A percentile compares a stretch with the other conserved stretches of the same genome.
phyloP scores from a whole-genome alignment of 768 basidiomycete species.

The Aureoboletus auriporus region DNA sequence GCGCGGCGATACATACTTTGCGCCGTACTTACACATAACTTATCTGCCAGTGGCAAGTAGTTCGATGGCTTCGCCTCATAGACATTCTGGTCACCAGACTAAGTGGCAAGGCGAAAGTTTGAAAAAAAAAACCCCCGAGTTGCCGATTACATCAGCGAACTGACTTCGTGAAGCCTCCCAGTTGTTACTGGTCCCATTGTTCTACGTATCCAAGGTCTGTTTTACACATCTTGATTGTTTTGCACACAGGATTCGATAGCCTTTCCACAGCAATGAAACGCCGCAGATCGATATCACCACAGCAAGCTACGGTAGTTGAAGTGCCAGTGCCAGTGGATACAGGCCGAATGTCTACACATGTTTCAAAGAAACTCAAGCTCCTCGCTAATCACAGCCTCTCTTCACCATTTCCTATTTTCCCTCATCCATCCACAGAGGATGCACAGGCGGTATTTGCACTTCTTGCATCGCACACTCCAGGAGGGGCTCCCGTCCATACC shows the following conservation, averaged over 20 bases:
- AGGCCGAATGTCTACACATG: slow-evolving; percentile 9
- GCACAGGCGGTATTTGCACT: slow-evolving; percentile 38
- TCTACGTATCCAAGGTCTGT: no score
- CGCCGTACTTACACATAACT: no score
- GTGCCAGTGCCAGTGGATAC: neutral
- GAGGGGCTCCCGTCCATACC: slow-evolving; percentile 27
- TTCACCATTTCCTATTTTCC: slow-evolving; percentile 48
- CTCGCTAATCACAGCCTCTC: slow-evolving; percentile 36
- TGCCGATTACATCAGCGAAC: no score
- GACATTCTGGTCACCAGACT: no score
- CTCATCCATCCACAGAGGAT: slow-evolving; percentile 42
- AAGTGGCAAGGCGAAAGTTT: no score
- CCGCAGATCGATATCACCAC: slow-evolving; percentile 5
- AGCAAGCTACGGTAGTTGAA: neutral
- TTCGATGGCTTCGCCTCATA: no score
- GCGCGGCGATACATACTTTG: no score
- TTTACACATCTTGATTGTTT: no score
- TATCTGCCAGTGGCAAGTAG: no score
- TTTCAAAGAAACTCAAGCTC: slow-evolving; percentile 48
- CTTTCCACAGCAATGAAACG: slow-evolving; percentile 11
- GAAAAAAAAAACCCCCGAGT: no score
- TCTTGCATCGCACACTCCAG: slow-evolving; percentile 36
- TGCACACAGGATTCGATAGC: neutral
- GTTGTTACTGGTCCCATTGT: no score
- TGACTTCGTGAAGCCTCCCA: no score